Percentiles rank a stretch among this genome's conserved stretches.
Conservation (phyloP, 2,329 filamentous ascomycete genomes). For the Dactylellina leptospora region DNA sequence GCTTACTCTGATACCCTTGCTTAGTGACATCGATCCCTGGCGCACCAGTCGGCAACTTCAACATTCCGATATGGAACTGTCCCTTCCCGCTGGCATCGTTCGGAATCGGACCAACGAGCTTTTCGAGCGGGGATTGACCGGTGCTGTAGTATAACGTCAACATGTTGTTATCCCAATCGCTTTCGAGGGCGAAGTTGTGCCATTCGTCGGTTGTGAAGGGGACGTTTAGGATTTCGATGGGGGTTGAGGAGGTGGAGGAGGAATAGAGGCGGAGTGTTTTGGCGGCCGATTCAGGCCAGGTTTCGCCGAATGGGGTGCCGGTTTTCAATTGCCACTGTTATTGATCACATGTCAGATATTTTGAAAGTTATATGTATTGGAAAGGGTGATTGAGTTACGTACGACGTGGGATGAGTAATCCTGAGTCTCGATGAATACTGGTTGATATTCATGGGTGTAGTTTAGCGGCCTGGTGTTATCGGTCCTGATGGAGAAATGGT, state of each 20-base stretch:
- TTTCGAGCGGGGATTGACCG: conserved; percentile 62
- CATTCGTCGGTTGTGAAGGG: conserved; percentile 66
- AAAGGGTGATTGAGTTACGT: conserved; percentile 4
- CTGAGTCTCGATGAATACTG: conserved; percentile 61
- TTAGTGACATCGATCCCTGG: conserved; percentile 64
- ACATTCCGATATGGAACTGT: conserved; percentile 70
- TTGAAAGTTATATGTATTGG: neutral
- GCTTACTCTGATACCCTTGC: conserved; percentile 64
- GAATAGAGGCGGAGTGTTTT: conserved; percentile 62
- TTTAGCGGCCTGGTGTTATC: conserved; percentile 67
- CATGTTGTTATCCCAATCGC: conserved; percentile 67
- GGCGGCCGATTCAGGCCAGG: conserved; percentile 58
- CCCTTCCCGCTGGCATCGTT: conserved; percentile 69
- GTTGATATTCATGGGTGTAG: conserved; percentile 70
- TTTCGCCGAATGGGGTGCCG: conserved; percentile 64
- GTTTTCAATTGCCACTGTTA: conserved; percentile 64
- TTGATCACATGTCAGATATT: neutral
- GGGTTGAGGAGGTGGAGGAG: conserved; percentile 60
- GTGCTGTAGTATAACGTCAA: conserved; percentile 69
- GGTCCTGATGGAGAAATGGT: conserved; percentile 70
- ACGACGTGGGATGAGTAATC: conserved; percentile 61
- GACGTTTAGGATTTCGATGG: conserved; percentile 65
- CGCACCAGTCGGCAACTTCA: conserved; percentile 68
- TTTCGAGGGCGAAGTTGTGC: conserved; percentile 70
- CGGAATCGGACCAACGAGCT: conserved; percentile 63